Percentiles rank a stretch among this genome's conserved stretches.
Conservation (phyloP, 2,329 filamentous ascomycete genomes). For the Apiospora hydei region DNA sequence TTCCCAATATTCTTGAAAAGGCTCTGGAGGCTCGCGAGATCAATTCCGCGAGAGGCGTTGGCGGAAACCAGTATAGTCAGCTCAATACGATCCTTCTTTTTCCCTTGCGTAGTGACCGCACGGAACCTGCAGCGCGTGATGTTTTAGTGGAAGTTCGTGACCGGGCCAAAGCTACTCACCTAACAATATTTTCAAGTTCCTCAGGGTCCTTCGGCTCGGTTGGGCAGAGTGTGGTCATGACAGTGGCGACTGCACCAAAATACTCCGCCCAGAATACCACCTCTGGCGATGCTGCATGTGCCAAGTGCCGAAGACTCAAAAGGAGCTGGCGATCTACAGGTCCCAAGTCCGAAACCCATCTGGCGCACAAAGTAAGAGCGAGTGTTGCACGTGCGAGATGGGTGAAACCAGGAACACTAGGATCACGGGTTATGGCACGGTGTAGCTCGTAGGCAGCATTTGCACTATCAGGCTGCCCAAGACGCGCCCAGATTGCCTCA, state of each 20-base stretch:
- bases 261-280: conserved; percentile 62
- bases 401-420: conserved; percentile 75
- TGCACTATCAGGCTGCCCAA: conserved; percentile 55
- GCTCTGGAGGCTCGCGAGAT: conserved; percentile 34
- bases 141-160: background rate
- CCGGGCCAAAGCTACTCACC: conserved; percentile 44
- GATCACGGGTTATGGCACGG: conserved; percentile 71
- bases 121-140: conserved; percentile 32
- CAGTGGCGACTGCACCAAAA: conserved; percentile 55
- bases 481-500: conserved; percentile 58
- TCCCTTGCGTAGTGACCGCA: conserved; percentile 32
- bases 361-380: conserved; percentile 73
- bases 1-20: conserved; percentile 40
- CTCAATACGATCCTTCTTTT: conserved; percentile 41
- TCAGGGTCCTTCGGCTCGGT: conserved; percentile 47
- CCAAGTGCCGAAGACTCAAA: conserved; percentile 50
- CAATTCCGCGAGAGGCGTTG: conserved; percentile 30
- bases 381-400: conserved; percentile 76
- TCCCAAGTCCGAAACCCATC: conserved; percentile 72
- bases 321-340: conserved; percentile 55
- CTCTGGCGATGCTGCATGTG: conserved; percentile 46
- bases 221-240: conserved; percentile 52
- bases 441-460: conserved; percentile 77
- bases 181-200: conserved; percentile 46
- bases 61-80: conserved; percentile 36